These are phyloP conservation scores for Cotoneaster glaucophyllus DNA, from an alignment of 306 rosid species.

Conservation along the genomic window DNA sequence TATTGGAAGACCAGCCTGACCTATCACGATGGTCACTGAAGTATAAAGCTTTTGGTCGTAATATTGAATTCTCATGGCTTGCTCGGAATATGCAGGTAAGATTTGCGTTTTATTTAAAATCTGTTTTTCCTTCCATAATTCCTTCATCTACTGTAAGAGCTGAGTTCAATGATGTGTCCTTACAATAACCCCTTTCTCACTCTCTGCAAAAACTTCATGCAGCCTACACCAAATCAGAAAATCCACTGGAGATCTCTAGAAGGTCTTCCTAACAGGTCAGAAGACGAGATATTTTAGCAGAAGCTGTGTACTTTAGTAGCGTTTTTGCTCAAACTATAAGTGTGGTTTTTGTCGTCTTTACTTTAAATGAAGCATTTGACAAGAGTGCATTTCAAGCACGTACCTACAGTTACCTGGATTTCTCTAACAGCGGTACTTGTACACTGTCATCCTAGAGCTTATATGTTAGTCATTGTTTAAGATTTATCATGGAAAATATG, in stretches of 20 bases:
- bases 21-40: constrained; percentile 90
- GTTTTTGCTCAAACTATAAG: constrained; percentile 4
- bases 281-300: not conserved
- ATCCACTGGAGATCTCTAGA: constrained; percentile 94
- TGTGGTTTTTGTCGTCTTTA: not conserved
- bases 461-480: not conserved
- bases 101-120: constrained; percentile 5
- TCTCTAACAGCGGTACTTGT: not conserved
- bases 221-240: constrained; percentile 92
- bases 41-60: constrained; percentile 78
- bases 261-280: constrained; percentile 94
- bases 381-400: not conserved
- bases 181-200: constrained; percentile 11
- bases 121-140: not conserved
- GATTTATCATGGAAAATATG: not conserved
- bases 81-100: constrained; percentile 94
- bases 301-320: constrained; percentile 8
- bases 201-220: constrained; percentile 32
- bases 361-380: not conserved
- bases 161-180: not conserved
- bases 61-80: constrained; percentile 87
- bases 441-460: not conserved
- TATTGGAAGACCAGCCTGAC: constrained; percentile 81
- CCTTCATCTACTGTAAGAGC: not conserved
- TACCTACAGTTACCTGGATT: not conserved